Conservation (phyloP, 169 alveolate genomes). For the Eimeria tenella region DNA sequence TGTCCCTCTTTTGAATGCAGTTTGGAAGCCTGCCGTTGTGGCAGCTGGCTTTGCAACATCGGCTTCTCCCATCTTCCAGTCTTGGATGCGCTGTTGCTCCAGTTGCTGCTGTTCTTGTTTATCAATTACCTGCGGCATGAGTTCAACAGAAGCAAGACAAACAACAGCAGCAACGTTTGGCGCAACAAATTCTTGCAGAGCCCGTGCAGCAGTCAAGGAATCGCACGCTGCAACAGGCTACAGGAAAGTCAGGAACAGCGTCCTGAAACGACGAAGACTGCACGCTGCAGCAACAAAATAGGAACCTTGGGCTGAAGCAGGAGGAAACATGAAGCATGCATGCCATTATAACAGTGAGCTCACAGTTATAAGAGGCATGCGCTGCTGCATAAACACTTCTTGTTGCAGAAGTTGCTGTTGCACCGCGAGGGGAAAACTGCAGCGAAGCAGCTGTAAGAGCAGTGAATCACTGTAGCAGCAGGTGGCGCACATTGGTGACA, state of each 20-base stretch:
- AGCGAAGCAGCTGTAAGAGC: slow-evolving; percentile 44
- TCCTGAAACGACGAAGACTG: not conserved
- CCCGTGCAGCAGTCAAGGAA: not conserved
- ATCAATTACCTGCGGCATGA: slow-evolving; percentile 50
- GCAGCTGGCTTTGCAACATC: not conserved
- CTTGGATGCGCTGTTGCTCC: slow-evolving; percentile 59
- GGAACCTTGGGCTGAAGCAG: not conserved
- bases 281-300: not conserved
- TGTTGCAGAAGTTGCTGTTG: slow-evolving; percentile 71
- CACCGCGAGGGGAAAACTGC: slow-evolving; percentile 61
- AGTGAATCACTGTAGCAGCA: slow-evolving; percentile 14
- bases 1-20: slow-evolving; percentile 5
- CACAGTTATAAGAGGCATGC: slow-evolving; percentile 42
- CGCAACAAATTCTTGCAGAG: not conserved
- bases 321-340: not conserved
- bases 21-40: not conserved
- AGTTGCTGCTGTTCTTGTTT: slow-evolving; percentile 53
- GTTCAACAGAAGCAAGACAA: not conserved
- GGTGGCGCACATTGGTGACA: slow-evolving; percentile 41
- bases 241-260: not conserved
- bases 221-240: not conserved
- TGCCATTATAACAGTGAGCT: not conserved
- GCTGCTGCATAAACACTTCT: slow-evolving; percentile 64
- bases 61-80: slow-evolving; percentile 19
- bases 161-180: not conserved